Base-by-base conservation (phyloP, 176 grass and related monocot species). In the Echinochloa phyllopogon region DNA sequence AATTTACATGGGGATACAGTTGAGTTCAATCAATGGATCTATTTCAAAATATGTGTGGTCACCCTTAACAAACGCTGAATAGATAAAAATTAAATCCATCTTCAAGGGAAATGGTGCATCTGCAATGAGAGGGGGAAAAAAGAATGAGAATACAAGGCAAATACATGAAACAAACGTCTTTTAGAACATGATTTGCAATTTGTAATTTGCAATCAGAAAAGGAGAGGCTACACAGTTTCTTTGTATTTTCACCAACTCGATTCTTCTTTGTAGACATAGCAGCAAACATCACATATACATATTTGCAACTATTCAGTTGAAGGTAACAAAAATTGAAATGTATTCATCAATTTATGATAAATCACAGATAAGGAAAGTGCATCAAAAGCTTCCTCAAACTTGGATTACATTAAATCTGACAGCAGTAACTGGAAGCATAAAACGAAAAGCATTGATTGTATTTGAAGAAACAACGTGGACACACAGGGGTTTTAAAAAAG, bases 1-100 rank as follows among this genome's bases (percentile, higher is more conserved):
- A 88, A 48, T 60, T 89, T 76, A 96, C 87, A 90, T 89, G 72
- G 76, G 93, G 89, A 89, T 99, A 99, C 77, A 99, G 70, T 67
- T 85, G 82, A 83, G 76, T 88, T 95, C 87, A 71, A 50, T 79
- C 72, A 88, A 77, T 0, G 65, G 86, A 62, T 92, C 87, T 51
- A 96, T 86, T 74, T 90, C 73, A 79, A 94, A 99, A 74, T 92
- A 89, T 4, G 89, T 99, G 69, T 99, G 91, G 78, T 99, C 91
- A 10, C 96, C 96, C 74, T 92, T 99, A 56, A 96, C 64, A 83
- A 99, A 96, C 43, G 81, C 68, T 9, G 96, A 99, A 91, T 96
- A 99, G 79, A 99, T 89, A 79, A 99, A 99, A 85, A 92, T 74
- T 48, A 90, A 77, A 57, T 96, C 89, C 89, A 89, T 99, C 77